phyloP scores from a whole-genome alignment of 768 basidiomycete genomes.

The Russula lepida region DNA sequence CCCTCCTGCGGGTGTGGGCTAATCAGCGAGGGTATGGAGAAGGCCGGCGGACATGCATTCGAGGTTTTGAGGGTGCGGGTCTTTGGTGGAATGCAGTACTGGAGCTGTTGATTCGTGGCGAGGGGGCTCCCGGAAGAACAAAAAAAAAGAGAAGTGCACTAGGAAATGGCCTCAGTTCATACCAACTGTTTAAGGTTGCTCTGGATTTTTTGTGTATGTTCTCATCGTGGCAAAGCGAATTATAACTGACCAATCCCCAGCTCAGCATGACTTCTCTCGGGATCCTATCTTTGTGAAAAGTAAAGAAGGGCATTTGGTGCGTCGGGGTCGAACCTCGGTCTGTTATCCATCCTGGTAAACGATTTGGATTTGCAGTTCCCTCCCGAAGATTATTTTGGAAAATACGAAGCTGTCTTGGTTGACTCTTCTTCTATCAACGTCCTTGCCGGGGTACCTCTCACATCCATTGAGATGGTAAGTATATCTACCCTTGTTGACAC shows the following conservation, averaged over 20 bases:
- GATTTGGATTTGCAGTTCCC: conserved; percentile 37
- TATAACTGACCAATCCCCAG: conserved; percentile 30
- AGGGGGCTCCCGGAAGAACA: conserved; percentile 36
- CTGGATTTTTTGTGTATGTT: conserved; percentile 74
- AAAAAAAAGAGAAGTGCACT: conserved; percentile 43
- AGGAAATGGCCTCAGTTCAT: conserved; percentile 79
- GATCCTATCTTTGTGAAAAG: conserved; percentile 54
- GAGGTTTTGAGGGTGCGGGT: conserved; percentile 64
- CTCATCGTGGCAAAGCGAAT: neutral
- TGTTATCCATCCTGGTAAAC: neutral
- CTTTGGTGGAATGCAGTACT: conserved; percentile 62
- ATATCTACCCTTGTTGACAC: neutral
- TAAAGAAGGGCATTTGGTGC: conserved; percentile 45
- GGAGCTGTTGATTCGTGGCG: conserved; percentile 55
- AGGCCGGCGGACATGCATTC: conserved; percentile 46
- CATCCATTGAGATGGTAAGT: conserved; percentile 70
- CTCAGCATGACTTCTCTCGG: conserved; percentile 57
- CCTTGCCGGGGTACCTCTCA: conserved; percentile 61
- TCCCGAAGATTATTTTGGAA: conserved; percentile 45
- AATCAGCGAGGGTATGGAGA: conserved; percentile 72
- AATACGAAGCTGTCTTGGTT: conserved; percentile 56
- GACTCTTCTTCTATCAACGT: conserved; percentile 77
- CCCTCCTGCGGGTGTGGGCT: conserved; percentile 85
- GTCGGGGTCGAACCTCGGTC: conserved; percentile 13
- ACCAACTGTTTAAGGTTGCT: conserved; percentile 81